Conservation (phyloP, 2,329 filamentous ascomycete genomes). For the Neofusicoccum ribis region DNA sequence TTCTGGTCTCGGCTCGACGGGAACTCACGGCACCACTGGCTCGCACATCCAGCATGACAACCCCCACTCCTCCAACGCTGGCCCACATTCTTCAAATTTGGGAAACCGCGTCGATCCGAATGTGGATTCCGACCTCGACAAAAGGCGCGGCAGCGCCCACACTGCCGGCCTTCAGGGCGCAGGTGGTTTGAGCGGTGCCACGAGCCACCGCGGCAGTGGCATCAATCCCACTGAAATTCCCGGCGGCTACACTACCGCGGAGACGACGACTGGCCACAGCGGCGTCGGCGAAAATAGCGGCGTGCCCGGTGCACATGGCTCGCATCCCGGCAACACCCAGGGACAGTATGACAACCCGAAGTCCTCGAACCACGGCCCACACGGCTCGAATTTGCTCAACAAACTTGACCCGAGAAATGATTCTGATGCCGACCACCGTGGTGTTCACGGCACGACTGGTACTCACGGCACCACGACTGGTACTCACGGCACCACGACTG, state of each 20-base stretch:
- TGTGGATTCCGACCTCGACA: slow-evolving; percentile 17
- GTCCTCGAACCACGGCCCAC: slow-evolving; percentile 7
- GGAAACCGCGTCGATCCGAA: slow-evolving; percentile 13
- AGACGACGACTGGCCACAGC: slow-evolving; percentile 10
- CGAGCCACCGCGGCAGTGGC: not conserved
- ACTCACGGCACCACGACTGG: not conserved
- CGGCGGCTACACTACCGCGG: slow-evolving; percentile 1
- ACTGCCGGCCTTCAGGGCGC: not conserved
- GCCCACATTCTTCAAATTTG: slow-evolving; percentile 9
- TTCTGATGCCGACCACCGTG: slow-evolving; percentile 11
- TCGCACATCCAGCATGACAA: too few species aligned
- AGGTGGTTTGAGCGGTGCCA: not conserved
- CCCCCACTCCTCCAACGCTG: not conserved
- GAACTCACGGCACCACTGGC: too few species aligned
- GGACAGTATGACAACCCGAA: not conserved
- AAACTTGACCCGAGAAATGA: slow-evolving; percentile 6
- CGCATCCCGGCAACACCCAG: not conserved
- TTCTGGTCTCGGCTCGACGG: too few species aligned
- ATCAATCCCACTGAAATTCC: not conserved
- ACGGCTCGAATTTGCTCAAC: slow-evolving; percentile 7
- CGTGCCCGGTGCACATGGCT: not conserved
- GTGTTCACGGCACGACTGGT: too few species aligned
- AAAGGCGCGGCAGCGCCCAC: not conserved
- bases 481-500: not conserved
- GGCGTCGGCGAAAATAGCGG: not conserved